These are phyloP conservation scores for Rhododendron kiyosumense DNA, from an alignment of 148 eudicot species.

Conservation along the genomic window DNA sequence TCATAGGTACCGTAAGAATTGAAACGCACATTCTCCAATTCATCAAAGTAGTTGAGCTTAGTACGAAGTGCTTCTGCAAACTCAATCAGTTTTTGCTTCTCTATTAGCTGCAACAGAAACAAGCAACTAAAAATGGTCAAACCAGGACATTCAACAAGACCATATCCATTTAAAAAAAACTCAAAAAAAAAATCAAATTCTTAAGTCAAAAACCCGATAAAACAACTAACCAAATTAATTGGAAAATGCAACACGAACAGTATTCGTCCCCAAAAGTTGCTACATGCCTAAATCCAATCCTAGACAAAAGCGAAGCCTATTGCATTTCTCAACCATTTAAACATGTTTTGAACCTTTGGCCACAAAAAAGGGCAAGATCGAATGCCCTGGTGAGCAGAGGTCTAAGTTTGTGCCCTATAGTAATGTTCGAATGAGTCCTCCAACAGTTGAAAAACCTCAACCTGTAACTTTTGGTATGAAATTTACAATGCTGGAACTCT, in stretches of 20 bases:
- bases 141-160: not conserved
- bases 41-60: constrained; percentile 93
- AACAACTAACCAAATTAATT: constrained; percentile 11
- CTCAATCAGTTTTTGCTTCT: constrained; percentile 88
- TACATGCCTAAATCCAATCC: not conserved
- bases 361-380: not conserved
- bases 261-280: not conserved
- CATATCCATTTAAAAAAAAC: no score
- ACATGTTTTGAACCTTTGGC: not conserved
- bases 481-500: not conserved
- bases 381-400: not conserved
- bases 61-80: constrained; percentile 94
- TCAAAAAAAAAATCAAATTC: not conserved
- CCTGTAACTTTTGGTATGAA: not conserved
- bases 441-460: not conserved
- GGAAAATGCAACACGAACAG: not conserved
- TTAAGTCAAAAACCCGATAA: not conserved
- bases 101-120: constrained; percentile 60
- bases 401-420: not conserved
- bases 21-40: constrained; percentile 89
- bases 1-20: constrained; percentile 1
- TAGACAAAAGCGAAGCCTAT: not conserved
- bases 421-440: not conserved
- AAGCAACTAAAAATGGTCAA: constrained; percentile 1
- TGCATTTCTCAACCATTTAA: not conserved